Evolutionary conservation across 23 red algal genomes (phyloP).

Genomic region (Gracilariopsis chorda): DNA sequence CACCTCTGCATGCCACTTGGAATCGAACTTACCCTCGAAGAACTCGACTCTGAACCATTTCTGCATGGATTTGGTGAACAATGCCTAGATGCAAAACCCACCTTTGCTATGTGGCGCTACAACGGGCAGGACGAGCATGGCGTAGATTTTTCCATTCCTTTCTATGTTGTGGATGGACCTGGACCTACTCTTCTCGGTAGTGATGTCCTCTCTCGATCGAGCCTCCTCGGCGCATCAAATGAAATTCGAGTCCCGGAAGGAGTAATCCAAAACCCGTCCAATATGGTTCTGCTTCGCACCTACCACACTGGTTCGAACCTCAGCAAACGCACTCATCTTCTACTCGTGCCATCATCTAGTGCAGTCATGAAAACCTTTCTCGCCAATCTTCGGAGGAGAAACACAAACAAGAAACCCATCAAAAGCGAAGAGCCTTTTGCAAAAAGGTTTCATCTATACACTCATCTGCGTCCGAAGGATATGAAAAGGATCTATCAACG

Average conservation of each 20-base stretch:
- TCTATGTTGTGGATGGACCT: not conserved
- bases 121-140: not conserved
- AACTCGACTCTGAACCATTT: slow-evolving; percentile 15
- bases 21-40: not conserved
- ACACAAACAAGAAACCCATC: not conserved
- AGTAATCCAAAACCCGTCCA: not conserved
- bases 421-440: not conserved
- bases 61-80: not conserved
- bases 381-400: not conserved
- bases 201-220: not conserved
- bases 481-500: not conserved
- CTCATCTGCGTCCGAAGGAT: not conserved
- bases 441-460: not conserved
- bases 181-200: not conserved
- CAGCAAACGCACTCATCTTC: not conserved
- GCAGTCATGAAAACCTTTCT: not conserved
- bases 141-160: not conserved
- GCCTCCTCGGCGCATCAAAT: not conserved
- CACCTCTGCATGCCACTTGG: not conserved
- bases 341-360: not conserved
- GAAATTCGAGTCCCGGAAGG: not conserved
- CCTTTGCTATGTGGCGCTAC: not conserved
- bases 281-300: not conserved
- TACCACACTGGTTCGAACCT: not conserved
- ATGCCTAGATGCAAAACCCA: not conserved